Base-by-base conservation (phyloP, 2,329 filamentous ascomycete species). In the Coniosporium tulheliwenetii region DNA sequence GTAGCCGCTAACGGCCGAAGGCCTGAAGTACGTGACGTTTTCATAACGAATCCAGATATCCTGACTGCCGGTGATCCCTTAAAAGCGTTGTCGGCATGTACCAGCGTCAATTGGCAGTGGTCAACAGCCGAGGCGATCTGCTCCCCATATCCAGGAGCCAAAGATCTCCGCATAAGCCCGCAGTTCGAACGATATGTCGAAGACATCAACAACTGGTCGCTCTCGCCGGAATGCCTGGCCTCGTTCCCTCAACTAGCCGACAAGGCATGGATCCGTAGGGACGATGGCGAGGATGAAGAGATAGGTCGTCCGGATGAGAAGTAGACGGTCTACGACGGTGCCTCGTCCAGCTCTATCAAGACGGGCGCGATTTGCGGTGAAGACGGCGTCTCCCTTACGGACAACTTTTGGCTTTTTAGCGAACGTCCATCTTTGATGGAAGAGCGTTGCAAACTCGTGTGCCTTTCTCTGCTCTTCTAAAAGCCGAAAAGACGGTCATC, bases 131-230 rank as follows among this genome's bases (percentile, higher is more conserved):
- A 37, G 16, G 16, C 16, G 36, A 37, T 26, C 5, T 14, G 9
- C 16, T 3, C 16, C 36, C 19, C 19, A 26, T 5, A 37, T 26
- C 16, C 10, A 3, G 16, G 10, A 26, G 14, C 36, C 5, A 37
- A 37, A n/a, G 12, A 37, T n/a, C 3, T 37, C 13, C 5, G 36
- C 13, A n/a, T 37, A 16, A 19, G 12, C 10, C 15, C 36, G 36
- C 10, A 10, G 5, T 37, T 37, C 16, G 36, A 37, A 16, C 36
- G 36, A 12, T 37, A 37, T 16, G 10, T 37, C 12, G 36, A 19
- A 9, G 36, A 37, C 16, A 12, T 37, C 36, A 37, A 37, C 36
- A 37, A 37, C 36, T 37, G 36, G 36, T 37, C 36, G 3, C 15
- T 37, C n/a, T n/a, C 13, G 10, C 16, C 36, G 15, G n/a, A n/a